Percentiles rank a stretch among this genome's conserved stretches.
These are phyloP conservation scores for Suillus brevipes DNA, from an alignment of 768 basidiomycete species.

Conservation along the genomic window DNA sequence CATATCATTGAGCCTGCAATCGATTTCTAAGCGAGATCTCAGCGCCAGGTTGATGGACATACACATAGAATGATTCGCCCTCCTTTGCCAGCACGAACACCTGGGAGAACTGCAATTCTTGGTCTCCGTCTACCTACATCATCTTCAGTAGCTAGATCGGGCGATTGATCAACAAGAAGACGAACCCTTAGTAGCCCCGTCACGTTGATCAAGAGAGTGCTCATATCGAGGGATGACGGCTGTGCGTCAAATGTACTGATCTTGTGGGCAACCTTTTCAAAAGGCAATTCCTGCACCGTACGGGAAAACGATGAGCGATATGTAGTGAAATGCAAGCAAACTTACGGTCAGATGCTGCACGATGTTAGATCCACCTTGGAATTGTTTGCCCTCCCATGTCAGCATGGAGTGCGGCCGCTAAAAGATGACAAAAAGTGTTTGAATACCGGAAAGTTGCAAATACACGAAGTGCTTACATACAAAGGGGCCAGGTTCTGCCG, in stretches of 20 bases:
- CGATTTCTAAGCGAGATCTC: slow-evolving; percentile 11
- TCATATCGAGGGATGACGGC: slow-evolving; percentile 62
- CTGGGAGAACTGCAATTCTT: slow-evolving; percentile 90
- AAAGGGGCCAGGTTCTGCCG: slow-evolving; percentile 57
- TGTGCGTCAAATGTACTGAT: slow-evolving; percentile 86
- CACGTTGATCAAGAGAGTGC: slow-evolving; percentile 77
- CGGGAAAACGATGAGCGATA: slow-evolving; percentile 4
- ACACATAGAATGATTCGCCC: slow-evolving; percentile 80
- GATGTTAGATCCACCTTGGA: slow-evolving; percentile 58
- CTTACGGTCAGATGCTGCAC: slow-evolving; percentile 72
- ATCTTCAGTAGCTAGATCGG: slow-evolving; percentile 5
- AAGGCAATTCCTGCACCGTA: slow-evolving; percentile 63
- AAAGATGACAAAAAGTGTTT: slow-evolving; percentile 23
- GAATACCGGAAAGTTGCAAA: slow-evolving; percentile 24
- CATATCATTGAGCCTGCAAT: slow-evolving; percentile 74
- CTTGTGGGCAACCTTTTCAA: slow-evolving; percentile 77
- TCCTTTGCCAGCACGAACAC: slow-evolving; percentile 90
- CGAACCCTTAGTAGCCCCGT: slow-evolving; percentile 82
- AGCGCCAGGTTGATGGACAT: slow-evolving; percentile 32
- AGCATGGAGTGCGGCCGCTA: slow-evolving; percentile 86
- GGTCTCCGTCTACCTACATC: slow-evolving; percentile 67
- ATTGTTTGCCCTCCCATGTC: slow-evolving; percentile 67
- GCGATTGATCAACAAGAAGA: slow-evolving; percentile 9
- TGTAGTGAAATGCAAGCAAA: neutral
- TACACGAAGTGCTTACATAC: slow-evolving; percentile 63